phyloP scores from a whole-genome alignment of 2,329 filamentous ascomycete genomes.

The Dactylella cylindrospora region DNA sequence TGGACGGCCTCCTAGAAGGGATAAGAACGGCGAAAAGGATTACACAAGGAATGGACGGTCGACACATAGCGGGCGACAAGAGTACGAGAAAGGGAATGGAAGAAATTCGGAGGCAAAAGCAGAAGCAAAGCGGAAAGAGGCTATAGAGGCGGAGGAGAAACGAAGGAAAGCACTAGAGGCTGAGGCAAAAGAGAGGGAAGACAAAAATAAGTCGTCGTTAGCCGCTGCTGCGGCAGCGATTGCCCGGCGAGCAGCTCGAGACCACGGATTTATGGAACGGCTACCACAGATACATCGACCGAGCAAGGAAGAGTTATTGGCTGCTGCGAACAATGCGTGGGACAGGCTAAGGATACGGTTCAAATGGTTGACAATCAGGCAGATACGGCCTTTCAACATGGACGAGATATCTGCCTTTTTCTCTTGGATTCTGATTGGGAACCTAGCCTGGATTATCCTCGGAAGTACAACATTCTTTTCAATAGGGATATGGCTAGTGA shows the following conservation, averaged over 20 bases:
- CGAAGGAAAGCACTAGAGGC: constrained; percentile 48
- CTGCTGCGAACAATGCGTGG: constrained; percentile 90
- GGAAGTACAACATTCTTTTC: constrained; percentile 98
- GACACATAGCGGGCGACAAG: neutral
- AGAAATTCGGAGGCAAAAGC: constrained; percentile 11
- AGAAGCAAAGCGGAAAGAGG: constrained; percentile 11
- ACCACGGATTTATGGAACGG: constrained; percentile 60
- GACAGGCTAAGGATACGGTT: constrained; percentile 85
- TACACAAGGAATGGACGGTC: constrained; percentile 11
- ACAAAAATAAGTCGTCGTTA: constrained; percentile 22
- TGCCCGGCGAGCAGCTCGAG: constrained; percentile 48
- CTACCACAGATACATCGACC: constrained; percentile 79
- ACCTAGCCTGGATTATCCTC: constrained; percentile 92
- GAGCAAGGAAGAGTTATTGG: constrained; percentile 87
- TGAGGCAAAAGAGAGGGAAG: constrained; percentile 45
- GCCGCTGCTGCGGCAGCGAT: constrained; percentile 29
- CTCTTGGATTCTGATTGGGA: constrained; percentile 91
- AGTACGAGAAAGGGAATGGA: constrained; percentile 26
- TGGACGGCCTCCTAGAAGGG: constrained; percentile 9
- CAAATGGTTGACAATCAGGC: constrained; percentile 97
- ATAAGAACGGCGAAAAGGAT: constrained; percentile 20
- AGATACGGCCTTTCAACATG: constrained; percentile 87
- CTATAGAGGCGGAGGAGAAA: constrained; percentile 5
- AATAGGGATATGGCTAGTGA: constrained; percentile 82
- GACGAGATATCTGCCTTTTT: constrained; percentile 96